Evolutionary conservation across 177 flowering plant species (phyloP), one percentile per base, ranked within the genome.

Genomic region (Vitis hybrid): DNA sequence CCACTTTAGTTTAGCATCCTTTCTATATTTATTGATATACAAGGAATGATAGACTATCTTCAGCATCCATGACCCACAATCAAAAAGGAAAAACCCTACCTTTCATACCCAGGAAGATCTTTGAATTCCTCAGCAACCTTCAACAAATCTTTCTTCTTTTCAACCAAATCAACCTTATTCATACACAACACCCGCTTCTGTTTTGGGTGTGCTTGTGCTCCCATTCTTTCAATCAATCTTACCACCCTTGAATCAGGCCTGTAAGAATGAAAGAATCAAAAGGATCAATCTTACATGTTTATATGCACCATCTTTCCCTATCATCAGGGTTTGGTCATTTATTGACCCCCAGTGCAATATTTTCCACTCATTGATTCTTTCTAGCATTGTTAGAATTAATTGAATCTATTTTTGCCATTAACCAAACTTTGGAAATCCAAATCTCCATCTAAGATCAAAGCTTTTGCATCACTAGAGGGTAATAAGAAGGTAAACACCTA

Each of bases 131-230:
- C 76, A 10, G 88, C 87, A 79, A 90, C 94, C 71, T 83, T 86
- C 74, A 93, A 70, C 63, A 96, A 74, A 53, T 93, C 97, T 76
- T 89, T 93, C 90, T 92, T 93, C 61, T 86, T 85, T 69, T 84
- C 86, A 70, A 96, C 87, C 66, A 96, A 78, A 74, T 96, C 99
- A 75, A 96, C 84, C 72, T 96, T 93, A 68, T 96, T 96, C 92
- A 96, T 88, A 76, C 99, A 96, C 71, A 96, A 75, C 12, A 96
- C 61, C 19, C 99, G 87, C 79, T 90, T 92, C 75, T 96, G 99
- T 51, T 74, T 89, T 66, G 90, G 77, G 69, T 81, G 83, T 64
- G 69, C 72, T 51, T 82, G 61, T 63, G 82, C 82, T 62, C 99
- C 98, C 90, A 93, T 75, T 48, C 81, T 84, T 66, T 87, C 69